Evolutionary conservation across 805 yeast genomes (phyloP), one percentile per base, ranked within the genome.

Genomic region (Saccharomyces jurei): DNA sequence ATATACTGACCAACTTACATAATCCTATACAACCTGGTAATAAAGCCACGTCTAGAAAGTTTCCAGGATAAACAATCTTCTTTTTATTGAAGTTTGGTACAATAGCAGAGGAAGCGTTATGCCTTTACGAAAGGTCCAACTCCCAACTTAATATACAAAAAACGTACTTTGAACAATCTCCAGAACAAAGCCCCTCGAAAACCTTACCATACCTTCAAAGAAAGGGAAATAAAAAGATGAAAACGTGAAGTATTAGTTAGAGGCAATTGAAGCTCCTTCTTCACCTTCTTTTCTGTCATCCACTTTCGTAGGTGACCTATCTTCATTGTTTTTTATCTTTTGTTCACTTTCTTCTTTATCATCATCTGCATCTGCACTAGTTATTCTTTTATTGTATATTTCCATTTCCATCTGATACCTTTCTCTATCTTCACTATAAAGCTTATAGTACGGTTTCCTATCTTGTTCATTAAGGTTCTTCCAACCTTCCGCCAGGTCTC

Each of bases 401-500:
- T 74, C 80, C 84, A 89, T 82, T 64, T 89, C 96, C 51, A 75
- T 77, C 52, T 81, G 81, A 66, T 89, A 90, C 66, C 96, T 79
- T 54, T 79, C 79, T 63, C 85, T 82, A 61, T 89, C 97, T 51
- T 85, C 87, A 64, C 84, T 91, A 66, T 85, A 89, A 52, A 86
- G 70, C 54, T 86, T 83, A 63, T 82, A 82, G 67, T 81, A 91
- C 2, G 91, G 90, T 59, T 81, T 81, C 54, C 87, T 80, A 9
- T 79, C 87, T 29, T 82, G 86, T 41, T 83, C 86, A 54, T 77
- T 80, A 61, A 91, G 75, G 52, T 74, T 76, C 64, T 87, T 87
- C 97, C 97, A 91, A 3, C 86, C 84, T 58, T 88, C 96, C 1
- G 96, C 82, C 74, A 91, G 75, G 14, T 86, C 85, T 63, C 81